Percentiles rank a stretch among this genome's conserved stretches.
Conservation (phyloP, 2,329 filamentous ascomycete genomes). For the Pseudonectria buxi region DNA sequence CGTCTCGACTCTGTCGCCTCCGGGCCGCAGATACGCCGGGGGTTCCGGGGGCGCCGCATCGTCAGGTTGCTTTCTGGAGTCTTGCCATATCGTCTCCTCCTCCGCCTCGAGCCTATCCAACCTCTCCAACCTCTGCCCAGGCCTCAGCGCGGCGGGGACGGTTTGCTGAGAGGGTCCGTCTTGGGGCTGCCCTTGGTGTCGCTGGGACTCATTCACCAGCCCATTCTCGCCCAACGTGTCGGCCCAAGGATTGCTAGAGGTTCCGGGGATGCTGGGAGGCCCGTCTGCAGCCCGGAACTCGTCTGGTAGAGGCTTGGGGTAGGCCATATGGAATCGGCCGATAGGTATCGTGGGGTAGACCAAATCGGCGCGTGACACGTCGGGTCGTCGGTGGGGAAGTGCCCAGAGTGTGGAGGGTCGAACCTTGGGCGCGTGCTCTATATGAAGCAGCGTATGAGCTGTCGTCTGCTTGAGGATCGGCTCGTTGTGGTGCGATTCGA, state of each 20-base stretch:
- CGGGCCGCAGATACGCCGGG: conserved; percentile 29
- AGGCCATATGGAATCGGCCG: conserved; percentile 6
- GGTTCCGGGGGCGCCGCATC: conserved; percentile 9
- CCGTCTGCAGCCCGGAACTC: conserved; percentile 4
- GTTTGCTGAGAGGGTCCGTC: conserved; percentile 6
- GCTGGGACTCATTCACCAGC: conserved; percentile 18
- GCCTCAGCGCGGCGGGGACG: conserved; percentile 27
- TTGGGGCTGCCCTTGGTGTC: conserved; percentile 7
- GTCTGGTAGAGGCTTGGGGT: conserved; percentile 5
- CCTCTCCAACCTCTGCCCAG: conserved; percentile 20
- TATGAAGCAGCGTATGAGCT: too few relatives aligned
- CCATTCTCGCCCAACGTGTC: conserved; percentile 14
- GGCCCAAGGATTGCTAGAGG: conserved; percentile 21
- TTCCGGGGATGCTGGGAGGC: conserved; percentile 1
- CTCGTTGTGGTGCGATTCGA: too few relatives aligned
- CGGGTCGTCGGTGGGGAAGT: too few relatives aligned
- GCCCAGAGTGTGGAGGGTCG: too few relatives aligned
- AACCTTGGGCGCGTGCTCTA: too few relatives aligned
- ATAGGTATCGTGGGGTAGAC: too few relatives aligned
- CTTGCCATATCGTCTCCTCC: conserved; percentile 28
- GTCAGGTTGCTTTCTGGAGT: conserved; percentile 15
- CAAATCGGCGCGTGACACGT: too few relatives aligned
- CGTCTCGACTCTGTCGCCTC: conserved; percentile 33
- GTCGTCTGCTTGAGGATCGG: too few relatives aligned
- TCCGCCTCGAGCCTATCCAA: conserved; percentile 11